These are phyloP conservation scores for Lactarius tabidus DNA, from an alignment of 768 basidiomycete species.

Conservation along the genomic window DNA sequence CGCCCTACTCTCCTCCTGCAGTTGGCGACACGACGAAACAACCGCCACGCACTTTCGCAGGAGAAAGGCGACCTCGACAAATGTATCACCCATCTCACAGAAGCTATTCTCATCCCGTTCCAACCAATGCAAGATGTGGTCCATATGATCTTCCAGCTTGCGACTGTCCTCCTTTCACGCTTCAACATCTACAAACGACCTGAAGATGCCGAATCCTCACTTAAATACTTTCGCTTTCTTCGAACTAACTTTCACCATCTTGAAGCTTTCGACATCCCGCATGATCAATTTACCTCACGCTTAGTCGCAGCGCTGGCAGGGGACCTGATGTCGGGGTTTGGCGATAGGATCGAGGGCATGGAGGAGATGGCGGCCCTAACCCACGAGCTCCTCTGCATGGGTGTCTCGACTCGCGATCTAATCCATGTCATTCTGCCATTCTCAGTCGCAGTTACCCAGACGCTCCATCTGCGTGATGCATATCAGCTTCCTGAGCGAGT, in stretches of 20 bases:
- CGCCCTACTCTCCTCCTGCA: neutral
- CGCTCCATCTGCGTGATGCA: no score
- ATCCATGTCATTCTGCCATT: neutral
- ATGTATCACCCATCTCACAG: no score
- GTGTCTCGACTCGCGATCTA: neutral
- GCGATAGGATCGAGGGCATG: neutral
- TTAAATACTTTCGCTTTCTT: no score
- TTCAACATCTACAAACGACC: neutral
- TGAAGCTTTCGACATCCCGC: neutral
- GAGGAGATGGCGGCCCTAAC: slow-evolving; percentile 1
- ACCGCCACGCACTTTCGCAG: neutral
- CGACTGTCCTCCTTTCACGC: neutral
- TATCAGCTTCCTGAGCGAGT: neutral
- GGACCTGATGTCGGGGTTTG: no score
- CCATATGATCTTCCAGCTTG: neutral
- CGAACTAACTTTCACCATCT: no score
- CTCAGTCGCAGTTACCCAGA: no score
- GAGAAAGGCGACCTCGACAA: neutral
- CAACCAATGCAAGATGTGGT: no score
- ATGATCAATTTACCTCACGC: neutral
- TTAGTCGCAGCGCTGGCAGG: neutral
- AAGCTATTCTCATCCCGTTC: no score
- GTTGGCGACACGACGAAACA: neutral
- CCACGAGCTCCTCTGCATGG: neutral
- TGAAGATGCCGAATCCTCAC: neutral